phyloP scores from a whole-genome alignment of 2,329 filamentous ascomycete genomes.

The Colletotrichum echinochloae region DNA sequence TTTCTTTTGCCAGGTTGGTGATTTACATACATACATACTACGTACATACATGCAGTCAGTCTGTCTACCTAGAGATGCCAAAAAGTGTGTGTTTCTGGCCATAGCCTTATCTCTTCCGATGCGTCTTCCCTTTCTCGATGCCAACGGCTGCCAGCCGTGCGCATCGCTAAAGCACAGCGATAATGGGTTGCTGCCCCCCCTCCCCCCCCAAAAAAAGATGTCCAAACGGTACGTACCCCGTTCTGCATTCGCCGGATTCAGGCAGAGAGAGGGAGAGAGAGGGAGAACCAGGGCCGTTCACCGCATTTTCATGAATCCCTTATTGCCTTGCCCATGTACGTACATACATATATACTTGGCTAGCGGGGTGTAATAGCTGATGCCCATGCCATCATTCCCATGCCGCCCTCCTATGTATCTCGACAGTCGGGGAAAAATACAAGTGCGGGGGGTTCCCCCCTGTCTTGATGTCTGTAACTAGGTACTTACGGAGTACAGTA shows the following conservation, averaged over 20 bases:
- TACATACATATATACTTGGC: background rate
- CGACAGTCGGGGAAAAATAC: background rate
- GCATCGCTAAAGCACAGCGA: conserved; percentile 25
- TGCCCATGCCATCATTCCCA: background rate
- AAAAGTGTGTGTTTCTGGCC: too few species aligned
- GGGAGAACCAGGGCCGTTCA: conserved; percentile 31
- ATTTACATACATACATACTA: too few species aligned
- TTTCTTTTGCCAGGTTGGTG: too few species aligned
- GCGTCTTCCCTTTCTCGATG: background rate
- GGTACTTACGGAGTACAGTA: too few species aligned
- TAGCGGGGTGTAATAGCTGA: background rate
- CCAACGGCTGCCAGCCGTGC: conserved; percentile 3
- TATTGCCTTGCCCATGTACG: background rate
- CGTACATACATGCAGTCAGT: too few species aligned
- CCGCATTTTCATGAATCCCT: conserved; percentile 27
- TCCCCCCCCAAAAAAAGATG: too few species aligned
- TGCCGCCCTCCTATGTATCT: background rate
- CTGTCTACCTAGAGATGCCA: too few species aligned
- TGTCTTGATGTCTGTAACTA: background rate
- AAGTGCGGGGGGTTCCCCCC: background rate
- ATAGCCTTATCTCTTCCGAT: too few species aligned
- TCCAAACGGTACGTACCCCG: background rate
- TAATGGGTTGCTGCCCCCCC: background rate
- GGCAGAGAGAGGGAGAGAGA: background rate
- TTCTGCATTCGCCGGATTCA: background rate